Conservation (phyloP, 257 asterid genomes). For the Thymus mandschuricus region DNA sequence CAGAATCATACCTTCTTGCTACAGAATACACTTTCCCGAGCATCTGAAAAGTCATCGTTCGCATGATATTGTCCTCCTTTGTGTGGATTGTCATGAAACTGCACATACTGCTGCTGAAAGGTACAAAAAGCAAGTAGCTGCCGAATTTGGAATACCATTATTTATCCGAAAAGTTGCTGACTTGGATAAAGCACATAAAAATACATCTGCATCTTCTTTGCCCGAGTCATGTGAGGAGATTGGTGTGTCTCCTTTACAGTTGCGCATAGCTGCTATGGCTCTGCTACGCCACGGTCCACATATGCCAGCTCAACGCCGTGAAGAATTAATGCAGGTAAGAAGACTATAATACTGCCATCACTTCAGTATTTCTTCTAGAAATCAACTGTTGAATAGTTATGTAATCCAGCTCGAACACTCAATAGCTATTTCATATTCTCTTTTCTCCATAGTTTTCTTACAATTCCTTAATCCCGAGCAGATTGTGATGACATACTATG, state of each 20-base stretch:
- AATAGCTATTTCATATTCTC: neutral
- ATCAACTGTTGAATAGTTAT: too few relatives aligned
- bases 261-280: slow-evolving; percentile 97
- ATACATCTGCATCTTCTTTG: slow-evolving; percentile 38
- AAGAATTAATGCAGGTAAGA: slow-evolving; percentile 78
- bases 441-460: slow-evolving; percentile 11
- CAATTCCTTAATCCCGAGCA: slow-evolving; percentile 38
- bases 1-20: slow-evolving; percentile 96
- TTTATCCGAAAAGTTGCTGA: slow-evolving; percentile 64
- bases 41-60: slow-evolving; percentile 97
- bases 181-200: slow-evolving; percentile 46
- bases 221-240: slow-evolving; percentile 49
- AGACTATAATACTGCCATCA: neutral
- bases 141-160: slow-evolving; percentile 78
- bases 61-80: slow-evolving; percentile 93
- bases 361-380: neutral
- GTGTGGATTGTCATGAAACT: slow-evolving; percentile 95
- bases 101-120: slow-evolving; percentile 98
- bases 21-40: slow-evolving; percentile 96
- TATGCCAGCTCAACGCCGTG: slow-evolving; percentile 86
- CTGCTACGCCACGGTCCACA: slow-evolving; percentile 79
- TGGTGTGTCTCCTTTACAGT: slow-evolving; percentile 86
- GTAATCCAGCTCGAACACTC: neutral
- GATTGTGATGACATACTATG: slow-evolving; percentile 78
- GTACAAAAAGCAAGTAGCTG: slow-evolving; percentile 76